Conservation (phyloP, 2,329 filamentous ascomycete genomes). For the Seiridium unicorne region DNA sequence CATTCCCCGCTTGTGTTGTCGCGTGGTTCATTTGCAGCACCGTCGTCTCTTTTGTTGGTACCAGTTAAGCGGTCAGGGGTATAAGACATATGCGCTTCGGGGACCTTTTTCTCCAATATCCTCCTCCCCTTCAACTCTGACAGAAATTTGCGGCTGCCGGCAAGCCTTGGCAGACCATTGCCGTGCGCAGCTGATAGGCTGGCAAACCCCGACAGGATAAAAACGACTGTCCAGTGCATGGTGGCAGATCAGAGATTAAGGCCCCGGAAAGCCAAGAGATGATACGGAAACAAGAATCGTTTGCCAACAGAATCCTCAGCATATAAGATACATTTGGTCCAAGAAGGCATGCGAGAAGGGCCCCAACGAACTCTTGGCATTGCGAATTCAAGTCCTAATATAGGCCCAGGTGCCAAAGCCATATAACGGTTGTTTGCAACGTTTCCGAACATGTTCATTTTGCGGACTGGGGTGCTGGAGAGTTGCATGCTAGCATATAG, state of each 20-base stretch:
- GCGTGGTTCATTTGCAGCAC: background rate
- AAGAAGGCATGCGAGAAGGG: background rate
- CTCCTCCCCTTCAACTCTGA: constrained; percentile 20
- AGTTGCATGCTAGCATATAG: constrained; percentile 19
- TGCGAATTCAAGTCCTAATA: background rate
- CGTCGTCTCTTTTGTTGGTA: constrained; percentile 16
- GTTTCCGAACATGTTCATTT: background rate
- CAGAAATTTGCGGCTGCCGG: constrained; percentile 24
- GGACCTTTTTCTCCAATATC: constrained; percentile 16
- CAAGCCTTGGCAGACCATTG: constrained; percentile 21
- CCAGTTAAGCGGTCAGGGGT: constrained; percentile 4
- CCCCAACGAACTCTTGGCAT: background rate
- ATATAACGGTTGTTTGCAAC: background rate
- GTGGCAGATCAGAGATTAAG: background rate
- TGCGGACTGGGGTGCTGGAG: background rate
- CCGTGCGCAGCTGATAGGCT: constrained; percentile 24
- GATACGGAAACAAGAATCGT: background rate
- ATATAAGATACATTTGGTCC: too few relatives aligned
- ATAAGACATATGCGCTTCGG: background rate
- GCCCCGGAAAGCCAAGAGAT: background rate
- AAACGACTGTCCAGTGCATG: constrained; percentile 21
- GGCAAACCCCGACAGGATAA: constrained; percentile 21
- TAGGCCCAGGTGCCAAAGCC: background rate
- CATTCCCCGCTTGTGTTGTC: constrained; percentile 23
- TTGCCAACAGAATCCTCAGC: too few relatives aligned